Base-by-base conservation (phyloP, 352 stramenopile genomes). In the Globisporangium solare region DNA sequence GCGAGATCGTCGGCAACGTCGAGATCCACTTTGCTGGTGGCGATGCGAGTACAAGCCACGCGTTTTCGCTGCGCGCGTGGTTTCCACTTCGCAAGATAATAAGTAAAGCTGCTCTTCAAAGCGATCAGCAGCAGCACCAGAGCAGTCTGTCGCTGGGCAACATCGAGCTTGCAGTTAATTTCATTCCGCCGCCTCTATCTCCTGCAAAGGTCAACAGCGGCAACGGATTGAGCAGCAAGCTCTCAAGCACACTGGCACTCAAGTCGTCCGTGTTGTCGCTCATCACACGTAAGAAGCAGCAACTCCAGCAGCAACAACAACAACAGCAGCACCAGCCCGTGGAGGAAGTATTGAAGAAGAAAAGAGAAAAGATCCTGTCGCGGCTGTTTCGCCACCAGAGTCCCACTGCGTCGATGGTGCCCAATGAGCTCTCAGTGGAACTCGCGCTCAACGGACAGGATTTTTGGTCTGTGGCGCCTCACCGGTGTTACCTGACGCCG, bases 371-470 rank as follows among this genome's bases (percentile, higher is more conserved):
- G 11, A 54, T 88, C 0, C 22, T 64, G 6, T 56, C 87, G 57
- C 71, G 74, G 15, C 61, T 74, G 22, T 84, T 84, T 35, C 68
- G 68, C 10, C 70, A 75, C 40, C 64, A 64, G 20, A 58, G 64
- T 3, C 59, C 62, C 21, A 60, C 58, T 0, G 45, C 61, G 15
- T 73, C 70, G 10, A 18, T 74, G 7, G 56, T 85, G 7, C 75
- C 78, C 0, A 88, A 60, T 2, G 78, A 88, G 37, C 53, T 88
- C 32, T 51, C 72, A 2, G 62, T 83, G 0, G 78, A 88, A 32
- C 41, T 88, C 2, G 78, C 78, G 11, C 65, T 88, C 12, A 88
- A 88, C 51, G 78, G 78, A 1, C 78, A 88, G 55, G 76, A 88
- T 43, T 88, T 83, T 18, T 76, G 73, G 70, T 85, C 78, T 0